Evolutionary conservation across 2,329 filamentous ascomycete genomes (phyloP).

Genomic region (Neocatenulostroma microsporum): DNA sequence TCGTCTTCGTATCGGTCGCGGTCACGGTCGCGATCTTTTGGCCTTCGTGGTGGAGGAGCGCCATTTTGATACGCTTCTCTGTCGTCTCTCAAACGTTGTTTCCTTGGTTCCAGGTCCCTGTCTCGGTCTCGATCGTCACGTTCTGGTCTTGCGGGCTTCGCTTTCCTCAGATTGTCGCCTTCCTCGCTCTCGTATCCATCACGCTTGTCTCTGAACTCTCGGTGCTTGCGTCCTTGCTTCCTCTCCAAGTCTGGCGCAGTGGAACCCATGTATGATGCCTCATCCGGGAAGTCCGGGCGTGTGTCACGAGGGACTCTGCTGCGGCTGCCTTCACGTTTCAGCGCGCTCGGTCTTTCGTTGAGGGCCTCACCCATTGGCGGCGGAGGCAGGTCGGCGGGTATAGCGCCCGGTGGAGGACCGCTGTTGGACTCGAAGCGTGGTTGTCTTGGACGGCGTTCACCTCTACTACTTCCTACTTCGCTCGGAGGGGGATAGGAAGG

Average conservation of each 20-base stretch:
- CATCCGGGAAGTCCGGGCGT: conserved; percentile 27
- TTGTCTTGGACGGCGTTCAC: not conserved
- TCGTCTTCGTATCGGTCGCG: conserved; percentile 1
- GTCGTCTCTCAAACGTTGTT: conserved; percentile 2
- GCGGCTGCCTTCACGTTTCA: conserved; percentile 27
- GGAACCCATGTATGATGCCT: conserved; percentile 26
- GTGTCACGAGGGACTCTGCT: conserved; percentile 22
- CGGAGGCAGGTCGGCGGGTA: conserved; percentile 17
- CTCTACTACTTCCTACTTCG: conserved; percentile 1
- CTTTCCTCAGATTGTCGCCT: conserved; percentile 24
- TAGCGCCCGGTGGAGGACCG: not conserved
- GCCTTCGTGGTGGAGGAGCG: not conserved
- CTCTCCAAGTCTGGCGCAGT: conserved; percentile 27
- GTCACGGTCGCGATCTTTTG: not conserved
- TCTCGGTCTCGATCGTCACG: conserved; percentile 9
- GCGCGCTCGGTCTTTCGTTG: conserved; percentile 19
- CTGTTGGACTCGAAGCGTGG: not conserved
- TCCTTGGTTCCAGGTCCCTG: not conserved
- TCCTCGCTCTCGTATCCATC: conserved; percentile 33
- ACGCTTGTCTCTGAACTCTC: conserved; percentile 27
- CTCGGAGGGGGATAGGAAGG: not conserved
- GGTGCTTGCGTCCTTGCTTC: conserved; percentile 24
- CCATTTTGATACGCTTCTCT: conserved; percentile 5
- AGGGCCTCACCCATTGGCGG: conserved; percentile 27
- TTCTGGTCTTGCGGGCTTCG: conserved; percentile 10